Evolutionary conservation across 768 basidiomycete species (phyloP).

Genomic region (Roridomyces roridus): DNA sequence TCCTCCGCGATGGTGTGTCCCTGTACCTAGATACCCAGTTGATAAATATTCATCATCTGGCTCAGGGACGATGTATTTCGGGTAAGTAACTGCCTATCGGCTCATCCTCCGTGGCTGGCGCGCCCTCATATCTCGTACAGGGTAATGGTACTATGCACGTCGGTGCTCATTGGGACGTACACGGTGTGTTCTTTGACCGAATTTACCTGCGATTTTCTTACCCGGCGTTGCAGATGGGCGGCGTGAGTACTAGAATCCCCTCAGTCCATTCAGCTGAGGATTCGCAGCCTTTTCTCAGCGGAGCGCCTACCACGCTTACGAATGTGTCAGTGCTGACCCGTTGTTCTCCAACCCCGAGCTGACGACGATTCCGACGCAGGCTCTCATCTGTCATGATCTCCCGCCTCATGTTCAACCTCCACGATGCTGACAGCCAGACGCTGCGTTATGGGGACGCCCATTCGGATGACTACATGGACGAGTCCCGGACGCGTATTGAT

Average conservation of each 20-base stretch:
- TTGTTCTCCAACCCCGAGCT: background rate
- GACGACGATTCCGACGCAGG: slow-evolving; percentile 24
- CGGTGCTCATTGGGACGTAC: slow-evolving; percentile 45
- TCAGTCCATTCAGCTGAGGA: too few species aligned
- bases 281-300: slow-evolving; percentile 38
- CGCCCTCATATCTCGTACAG: slow-evolving; percentile 24
- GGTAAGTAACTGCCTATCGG: slow-evolving; percentile 35
- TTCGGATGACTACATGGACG: too few species aligned
- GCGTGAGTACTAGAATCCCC: slow-evolving; percentile 31
- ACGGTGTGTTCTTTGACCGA: slow-evolving; percentile 34
- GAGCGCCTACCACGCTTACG: slow-evolving; percentile 38
- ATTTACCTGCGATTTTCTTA: background rate
- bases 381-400: slow-evolving; percentile 46
- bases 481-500: too few species aligned
- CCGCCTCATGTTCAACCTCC: slow-evolving; percentile 47
- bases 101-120: background rate
- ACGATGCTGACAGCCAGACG: too few species aligned
- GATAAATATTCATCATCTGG: background rate
- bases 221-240: slow-evolving; percentile 40
- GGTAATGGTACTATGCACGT: slow-evolving; percentile 41
- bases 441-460: too few species aligned
- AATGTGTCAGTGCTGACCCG: slow-evolving; percentile 38
- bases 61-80: slow-evolving; percentile 46
- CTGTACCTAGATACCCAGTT: background rate
- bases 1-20: slow-evolving; percentile 47